Conservation (phyloP, 768 basidiomycete genomes). For the Asterophora parasitica region DNA sequence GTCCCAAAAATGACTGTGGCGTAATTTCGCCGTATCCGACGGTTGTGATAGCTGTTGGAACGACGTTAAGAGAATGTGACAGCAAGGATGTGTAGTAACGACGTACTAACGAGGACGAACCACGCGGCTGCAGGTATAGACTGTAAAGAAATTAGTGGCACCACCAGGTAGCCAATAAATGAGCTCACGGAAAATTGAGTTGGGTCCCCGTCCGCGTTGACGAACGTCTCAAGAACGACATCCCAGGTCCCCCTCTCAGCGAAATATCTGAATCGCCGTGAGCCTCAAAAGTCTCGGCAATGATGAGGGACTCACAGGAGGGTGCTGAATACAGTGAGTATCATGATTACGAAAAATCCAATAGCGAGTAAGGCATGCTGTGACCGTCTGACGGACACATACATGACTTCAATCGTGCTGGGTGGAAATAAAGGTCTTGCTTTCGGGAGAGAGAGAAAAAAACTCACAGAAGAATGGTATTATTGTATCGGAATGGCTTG, state of each 20-base stretch:
- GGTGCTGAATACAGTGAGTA: conserved; percentile 84
- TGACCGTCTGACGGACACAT: conserved; percentile 77
- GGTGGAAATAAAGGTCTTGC: conserved; percentile 1
- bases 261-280: conserved; percentile 58
- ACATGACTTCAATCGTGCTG: conserved; percentile 92
- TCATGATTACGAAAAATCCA: conserved; percentile 84
- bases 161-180: neutral
- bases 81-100: neutral
- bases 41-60: conserved; percentile 69
- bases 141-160: conserved; percentile 11
- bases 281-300: neutral
- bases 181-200: conserved; percentile 65
- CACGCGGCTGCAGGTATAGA: conserved; percentile 48
- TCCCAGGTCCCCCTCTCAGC: conserved; percentile 92
- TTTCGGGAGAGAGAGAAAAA: neutral
- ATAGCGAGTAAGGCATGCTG: conserved; percentile 86
- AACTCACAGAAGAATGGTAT: conserved; percentile 74
- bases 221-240: conserved; percentile 68
- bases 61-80: neutral
- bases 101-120: conserved; percentile 81
- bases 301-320: conserved; percentile 50
- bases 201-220: conserved; percentile 82
- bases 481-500: conserved; percentile 81
- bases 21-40: conserved; percentile 93
- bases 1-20: conserved; percentile 82